Evolutionary conservation across 257 asterid species (phyloP), one percentile per base, ranked within the genome.

Genomic region (Dorcoceras hygrometricum): DNA sequence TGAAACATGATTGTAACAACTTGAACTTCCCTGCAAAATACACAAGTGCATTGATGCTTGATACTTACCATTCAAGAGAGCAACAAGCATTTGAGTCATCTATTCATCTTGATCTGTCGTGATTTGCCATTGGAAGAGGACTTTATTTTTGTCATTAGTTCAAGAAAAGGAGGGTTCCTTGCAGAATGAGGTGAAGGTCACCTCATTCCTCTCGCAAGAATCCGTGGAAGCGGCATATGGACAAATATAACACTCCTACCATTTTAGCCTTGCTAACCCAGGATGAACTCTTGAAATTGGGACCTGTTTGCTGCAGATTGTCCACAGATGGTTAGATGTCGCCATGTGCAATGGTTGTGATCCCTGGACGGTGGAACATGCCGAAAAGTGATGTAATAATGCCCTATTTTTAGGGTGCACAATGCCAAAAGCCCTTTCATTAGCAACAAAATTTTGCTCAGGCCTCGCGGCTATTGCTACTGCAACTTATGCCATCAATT

Each of bases 401-500:
- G 4, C 50, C 18, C 50, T 2, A 39, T 12, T 39, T 39, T 39
- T 11, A 39, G 50, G 50, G n/a, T 39, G 50, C 50, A 39, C n/a
- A 39, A 39, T 12, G 50, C n/a, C n/a, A 39, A 12, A 39, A 39
- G 50, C n/a, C 18, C 50, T 39, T 39, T 39, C n/a, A 39, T 11
- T n/a, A 12, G 12, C 6, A 12, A 39, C 12, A 39, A 39, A 11
- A 39, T 39, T 3, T 39, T 12, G 50, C n/a, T 39, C 3, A 39
- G 3, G 50, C 12, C 6, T 39, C n/a, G 1, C 6, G 5, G n/a
- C 18, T 2, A 39, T 39, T 12, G n/a, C 50, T 39, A 39, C 50
- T 39, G 50, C 50, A 12, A 39, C 50, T 39, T 12, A 39, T 11
- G n/a, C 12, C 50, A 9, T 78, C 71, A 1, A 64, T 51, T 48